Evolutionary conservation across 371 early-diverging fungal species (phyloP), one percentile per base, ranked within the genome.

Genomic region (Rhizopus sp.): DNA sequence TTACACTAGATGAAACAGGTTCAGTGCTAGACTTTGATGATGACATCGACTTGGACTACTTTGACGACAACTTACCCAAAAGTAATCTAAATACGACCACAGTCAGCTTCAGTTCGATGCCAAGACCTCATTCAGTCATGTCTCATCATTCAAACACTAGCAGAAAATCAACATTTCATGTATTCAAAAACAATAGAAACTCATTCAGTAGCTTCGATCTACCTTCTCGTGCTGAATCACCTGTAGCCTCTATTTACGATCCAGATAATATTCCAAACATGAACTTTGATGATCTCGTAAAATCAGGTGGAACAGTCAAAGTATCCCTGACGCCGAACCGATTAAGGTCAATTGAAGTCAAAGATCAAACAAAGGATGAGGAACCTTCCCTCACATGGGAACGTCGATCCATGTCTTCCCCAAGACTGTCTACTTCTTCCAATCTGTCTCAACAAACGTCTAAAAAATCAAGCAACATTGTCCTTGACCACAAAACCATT

Each of bases 261-360:
- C 72, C 72, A 33, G 72, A 77, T 45, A 64, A 60, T 17, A 66
- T 72, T 3, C 51, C 56, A 0, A 56, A 39, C 7, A 64, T 70
- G 50, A 77, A 81, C 45, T 84, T 86, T 68, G 86, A 86, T 46
- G 80, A 78, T 33, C 47, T 86, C 3, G 78, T 86, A 35, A 66
- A 76, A 29, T 82, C 80, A 29, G 82, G 81, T 32, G 73, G 77
- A 32, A 86, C 86, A 1, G 77, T 80, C 68, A 77, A 78, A 32
- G 83, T 84, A 3, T 75, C 82, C 3, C 56, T 86, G 41, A 86
- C 86, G 15, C 86, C 86, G 3, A 83, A 80, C 59, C 76, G 86
- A 48, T 62, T 86, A 31, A 71, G 70, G 31, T 81, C 83, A 1
- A 84, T 86, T 42, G 86, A 86, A 58, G 72, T 83, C 2, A 63